Base-by-base conservation (phyloP, 78 protist genomes). In the Dictyostelium discoideum region DNA sequence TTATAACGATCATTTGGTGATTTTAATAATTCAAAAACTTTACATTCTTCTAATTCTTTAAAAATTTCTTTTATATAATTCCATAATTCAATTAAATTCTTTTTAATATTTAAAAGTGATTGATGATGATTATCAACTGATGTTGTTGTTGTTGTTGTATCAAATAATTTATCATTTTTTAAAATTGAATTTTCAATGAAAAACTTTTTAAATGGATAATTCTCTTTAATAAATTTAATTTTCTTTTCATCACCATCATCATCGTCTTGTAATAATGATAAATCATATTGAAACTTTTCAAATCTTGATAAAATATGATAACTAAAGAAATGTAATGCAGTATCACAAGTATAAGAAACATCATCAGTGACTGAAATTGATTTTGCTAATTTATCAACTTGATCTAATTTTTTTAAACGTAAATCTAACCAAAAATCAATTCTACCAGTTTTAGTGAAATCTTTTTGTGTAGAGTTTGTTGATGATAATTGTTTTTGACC, bases 11-110 rank as follows among this genome's bases (percentile, higher is more conserved):
- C 99, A 46, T 10, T 5, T 69, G 76, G 40, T n/a, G 94, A 79
- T 63, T 98, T 97, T 44, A 99, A 92, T 63, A 99, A 84, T 92
- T 99, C 99, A 44, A 98, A 99, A 32, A 99, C 97, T 11, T 97
- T 81, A 54, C 84, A 93, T 57, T 95, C 98, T 37, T 82, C 80
- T 20, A 97, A 85, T 85, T 98, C 97, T 4, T 6, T 50, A 77
- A 99, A 99, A n/a, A 98, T 26, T 40, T 87, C 32, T 40, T 87
- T 10, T 26, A 99, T 69, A 84, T 94, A 87, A 10, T 63, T 42
- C 92, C 78, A 96, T 85, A 96, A 93, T 37, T 92, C 95, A 8
- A 32, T 22, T 48, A 87, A 39, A n/a, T 11, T 16, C 3, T 78
- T 67, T 32, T 50, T 10, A 39, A 73, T 76, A 32, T 57, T n/a